Percentiles rank a stretch among this genome's conserved stretches.
phyloP scores from a whole-genome alignment of 192 early-diverging fungal genomes.

The Coemansia guatemalensis region DNA sequence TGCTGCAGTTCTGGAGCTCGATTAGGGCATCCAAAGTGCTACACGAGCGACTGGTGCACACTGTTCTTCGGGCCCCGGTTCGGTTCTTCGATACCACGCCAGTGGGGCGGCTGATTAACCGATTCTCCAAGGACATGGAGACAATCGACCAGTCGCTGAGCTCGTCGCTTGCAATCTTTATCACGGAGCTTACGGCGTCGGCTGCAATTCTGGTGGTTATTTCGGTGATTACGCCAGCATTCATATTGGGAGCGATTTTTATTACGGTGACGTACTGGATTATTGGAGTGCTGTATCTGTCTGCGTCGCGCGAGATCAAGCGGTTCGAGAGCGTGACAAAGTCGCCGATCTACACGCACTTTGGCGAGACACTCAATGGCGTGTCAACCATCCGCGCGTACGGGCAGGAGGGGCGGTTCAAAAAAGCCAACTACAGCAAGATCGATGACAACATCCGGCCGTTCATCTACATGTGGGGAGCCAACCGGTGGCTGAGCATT shows the following conservation, averaged over 20 bases:
- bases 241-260: constrained; percentile 74
- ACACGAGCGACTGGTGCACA: constrained; percentile 46
- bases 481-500: constrained; percentile 86
- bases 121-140: constrained; percentile 80
- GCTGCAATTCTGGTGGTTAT: constrained; percentile 61
- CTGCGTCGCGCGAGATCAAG: constrained; percentile 80
- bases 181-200: constrained; percentile 58
- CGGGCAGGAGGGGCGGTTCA: constrained; percentile 66
- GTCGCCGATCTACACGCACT: constrained; percentile 74
- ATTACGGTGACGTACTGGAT: constrained; percentile 64
- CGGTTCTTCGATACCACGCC: constrained; percentile 91
- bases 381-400: constrained; percentile 81
- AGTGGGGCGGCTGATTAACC: constrained; percentile 80
- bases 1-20: constrained; percentile 49
- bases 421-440: constrained; percentile 41
- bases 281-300: constrained; percentile 69
- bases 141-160: constrained; percentile 71
- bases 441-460: constrained; percentile 80
- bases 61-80: constrained; percentile 67
- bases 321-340: constrained; percentile 75
- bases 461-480: constrained; percentile 77
- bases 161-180: constrained; percentile 59
- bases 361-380: constrained; percentile 73
- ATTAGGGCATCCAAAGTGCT: constrained; percentile 35
- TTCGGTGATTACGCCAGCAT: constrained; percentile 66